Conservation (phyloP, 2,329 filamentous ascomycete genomes). For the Colletotrichum sp. region DNA sequence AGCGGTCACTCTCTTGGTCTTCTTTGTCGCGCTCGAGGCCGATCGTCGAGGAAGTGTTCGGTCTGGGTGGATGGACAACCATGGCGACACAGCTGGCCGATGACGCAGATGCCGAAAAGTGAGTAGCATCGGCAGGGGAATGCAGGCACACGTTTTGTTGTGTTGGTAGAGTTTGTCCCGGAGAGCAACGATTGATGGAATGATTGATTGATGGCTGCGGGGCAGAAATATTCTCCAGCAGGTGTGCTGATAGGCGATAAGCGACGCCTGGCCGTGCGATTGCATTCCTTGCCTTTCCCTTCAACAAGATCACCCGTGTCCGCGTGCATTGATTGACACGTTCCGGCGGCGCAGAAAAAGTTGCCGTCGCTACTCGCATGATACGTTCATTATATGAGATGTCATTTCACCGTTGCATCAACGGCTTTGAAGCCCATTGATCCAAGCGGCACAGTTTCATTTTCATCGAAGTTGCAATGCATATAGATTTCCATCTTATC, state of each 20-base stretch:
- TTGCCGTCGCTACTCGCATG: no score
- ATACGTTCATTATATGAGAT: no score
- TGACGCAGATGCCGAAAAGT: neutral
- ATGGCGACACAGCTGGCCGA: neutral
- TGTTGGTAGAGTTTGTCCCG: neutral
- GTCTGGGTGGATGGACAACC: neutral
- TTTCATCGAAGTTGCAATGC: neutral
- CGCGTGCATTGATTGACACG: neutral
- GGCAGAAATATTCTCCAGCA: neutral
- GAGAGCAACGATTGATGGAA: neutral
- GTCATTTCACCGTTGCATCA: fast-evolving
- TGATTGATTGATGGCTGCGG: neutral
- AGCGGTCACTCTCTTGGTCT: neutral
- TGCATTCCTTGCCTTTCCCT: neutral
- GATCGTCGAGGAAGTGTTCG: neutral
- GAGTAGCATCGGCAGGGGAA: neutral
- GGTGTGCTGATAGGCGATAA: neutral
- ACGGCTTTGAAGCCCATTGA: neutral
- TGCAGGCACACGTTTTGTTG: neutral
- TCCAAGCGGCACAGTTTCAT: neutral
- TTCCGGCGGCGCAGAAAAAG: neutral
- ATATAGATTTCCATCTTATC: neutral
- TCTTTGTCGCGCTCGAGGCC: neutral
- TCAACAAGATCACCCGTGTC: neutral
- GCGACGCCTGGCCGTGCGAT: no score